Evolutionary conservation across 1,139 yeast genomes (phyloP), one percentile per base, ranked within the genome.

Genomic region (Pneumocystis wakefieldiae): DNA sequence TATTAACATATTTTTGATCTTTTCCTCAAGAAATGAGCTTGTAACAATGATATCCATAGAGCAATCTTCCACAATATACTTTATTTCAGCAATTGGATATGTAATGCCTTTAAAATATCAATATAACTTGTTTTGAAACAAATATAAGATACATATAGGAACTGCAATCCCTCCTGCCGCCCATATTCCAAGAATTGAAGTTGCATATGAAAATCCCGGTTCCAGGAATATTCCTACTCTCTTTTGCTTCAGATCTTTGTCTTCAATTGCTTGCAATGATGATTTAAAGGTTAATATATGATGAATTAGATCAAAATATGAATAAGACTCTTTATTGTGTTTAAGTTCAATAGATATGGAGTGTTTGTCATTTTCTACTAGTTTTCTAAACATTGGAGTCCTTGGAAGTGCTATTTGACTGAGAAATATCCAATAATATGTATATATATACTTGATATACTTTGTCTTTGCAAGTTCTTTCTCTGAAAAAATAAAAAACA

Each of bases 111-210:
- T 48, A 19, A 48, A 24, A 24, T 12, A 48, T 48, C 28, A 24
- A 48, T 37, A 37, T 24, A 48, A 48, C 7, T 48, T 48, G 2
- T 8, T 48, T 48, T 48, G 24, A 48, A 24, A 48, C 10, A 19
- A 24, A 24, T 48, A 24, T 24, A 48, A 3, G 12, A 64, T 64
- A 60, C 65, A 64, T 7, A 64, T 24, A 42, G 65, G 65, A 36
- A 64, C 65, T 15, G 61, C 63, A n/a, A 64, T 64, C 6, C 64
- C 65, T 10, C 64, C 65, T 17, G 64, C 64, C 8, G 62, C 62
- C 65, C 65, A 62, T 10, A 57, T 38, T 3, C 64, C 65, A 57
- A 61, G 37, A 41, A 61, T 60, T 1, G 62, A 59, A 15, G 62
- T 61, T n/a, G 62, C 48, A 55, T 63, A 63, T 12, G 53, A 59